Base-by-base conservation (phyloP, 306 rosid species). In the Spatholobus suberectus region DNA sequence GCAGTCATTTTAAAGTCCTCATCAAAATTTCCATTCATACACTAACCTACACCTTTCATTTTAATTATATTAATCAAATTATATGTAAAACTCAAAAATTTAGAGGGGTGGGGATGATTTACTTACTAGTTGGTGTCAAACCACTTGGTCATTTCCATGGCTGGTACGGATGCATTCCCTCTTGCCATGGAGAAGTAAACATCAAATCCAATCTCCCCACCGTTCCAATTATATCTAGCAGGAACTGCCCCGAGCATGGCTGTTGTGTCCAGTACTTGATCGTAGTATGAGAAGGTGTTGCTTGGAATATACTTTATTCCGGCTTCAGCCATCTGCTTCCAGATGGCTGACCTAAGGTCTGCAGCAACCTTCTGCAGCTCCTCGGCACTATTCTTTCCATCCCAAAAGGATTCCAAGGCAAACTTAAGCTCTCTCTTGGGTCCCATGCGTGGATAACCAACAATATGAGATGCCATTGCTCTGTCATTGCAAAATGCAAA, bases 61-160 rank as follows among this genome's bases (percentile, higher is more conserved):
- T 77, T 59, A 67, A 21, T 57, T 13, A 54, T 62, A 55, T 68
- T 40, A 34, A 44, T 27, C 27, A 82, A 40, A 76, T 27, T 44
- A 8, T 5, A 37, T 55, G 43, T 44, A 35, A 26, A 70, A 37
- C 38, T 47, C 9, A 20, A 73, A 76, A 41, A 1, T 79, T 38
- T 40, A 1, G 34, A 3, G 3, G 14, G 46, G 3, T 5, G 21
- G 11, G 34, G 43, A 4, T 15, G 18, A n/a, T 41, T 32, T 26
- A 92, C 98, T 87, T 79, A 85, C 88, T 85, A 85, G 87, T 94
- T 94, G 81, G 98, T 94, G 87, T 91, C 97, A 68, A 94, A 90
- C 97, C 97, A 94, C 89, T 94, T 92, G 85, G 97, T 92, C 97
- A 92, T 94, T 88, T 92, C 97, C 94, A 94, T 94, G 59, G 98